phyloP scores from a whole-genome alignment of 139 green algal genomes.

The Ulvella scutata region DNA sequence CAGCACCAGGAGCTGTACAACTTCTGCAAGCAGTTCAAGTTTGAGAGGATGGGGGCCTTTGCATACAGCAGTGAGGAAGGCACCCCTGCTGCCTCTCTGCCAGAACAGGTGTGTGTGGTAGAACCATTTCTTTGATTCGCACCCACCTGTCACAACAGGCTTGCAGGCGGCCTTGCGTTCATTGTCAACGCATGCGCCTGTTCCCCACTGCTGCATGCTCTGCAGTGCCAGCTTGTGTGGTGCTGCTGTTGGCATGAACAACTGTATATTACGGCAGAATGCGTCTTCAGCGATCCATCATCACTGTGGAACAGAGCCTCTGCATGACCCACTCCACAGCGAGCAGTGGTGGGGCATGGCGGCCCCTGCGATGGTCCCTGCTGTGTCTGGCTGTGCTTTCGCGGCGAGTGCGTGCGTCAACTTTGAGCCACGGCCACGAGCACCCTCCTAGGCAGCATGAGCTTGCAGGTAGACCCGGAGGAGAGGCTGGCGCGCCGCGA shows the following conservation, averaged over 20 bases:
- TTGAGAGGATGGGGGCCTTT: constrained; percentile 75
- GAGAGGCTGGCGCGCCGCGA: constrained; percentile 45
- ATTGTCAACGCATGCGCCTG: no score
- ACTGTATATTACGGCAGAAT: neutral
- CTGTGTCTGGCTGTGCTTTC: no score
- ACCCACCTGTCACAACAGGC: neutral
- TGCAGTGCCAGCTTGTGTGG: neutral
- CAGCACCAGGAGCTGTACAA: constrained; percentile 61
- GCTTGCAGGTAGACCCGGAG: constrained; percentile 21
- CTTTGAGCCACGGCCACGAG: no score
- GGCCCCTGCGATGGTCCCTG: no score
- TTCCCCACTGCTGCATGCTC: no score
- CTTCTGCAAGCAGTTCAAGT: constrained; percentile 47
- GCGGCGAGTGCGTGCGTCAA: no score
- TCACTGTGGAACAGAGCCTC: no score
- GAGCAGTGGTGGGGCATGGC: no score
- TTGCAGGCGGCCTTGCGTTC: neutral
- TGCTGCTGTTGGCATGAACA: neutral
- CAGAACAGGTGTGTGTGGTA: constrained; percentile 25
- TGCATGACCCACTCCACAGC: no score
- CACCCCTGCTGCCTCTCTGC: constrained; percentile 56
- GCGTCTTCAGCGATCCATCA: neutral
- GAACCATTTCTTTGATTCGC: neutral
- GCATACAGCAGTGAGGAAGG: constrained; percentile 75
- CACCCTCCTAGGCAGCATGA: no score